Evolutionary conservation across 148 eudicot species (phyloP).

Genomic region (Nepenthes mirabilis): DNA sequence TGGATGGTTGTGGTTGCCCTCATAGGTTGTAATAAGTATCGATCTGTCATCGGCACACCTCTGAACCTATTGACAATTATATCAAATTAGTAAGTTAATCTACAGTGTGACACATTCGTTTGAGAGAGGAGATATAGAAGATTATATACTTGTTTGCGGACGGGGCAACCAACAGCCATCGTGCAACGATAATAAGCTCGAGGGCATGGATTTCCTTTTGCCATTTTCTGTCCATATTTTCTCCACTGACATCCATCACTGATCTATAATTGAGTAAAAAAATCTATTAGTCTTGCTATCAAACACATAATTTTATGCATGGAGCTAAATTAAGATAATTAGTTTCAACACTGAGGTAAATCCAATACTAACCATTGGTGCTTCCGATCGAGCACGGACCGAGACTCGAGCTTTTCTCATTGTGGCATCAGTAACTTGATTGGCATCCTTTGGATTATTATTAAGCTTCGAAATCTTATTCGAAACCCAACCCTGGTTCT

Average conservation of each 20-base stretch:
- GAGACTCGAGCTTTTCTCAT: conserved; percentile 80
- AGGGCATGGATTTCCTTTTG: conserved; percentile 72
- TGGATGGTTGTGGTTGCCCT: conserved; percentile 89
- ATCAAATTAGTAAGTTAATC: neutral
- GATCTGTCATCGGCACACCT: conserved; percentile 81
- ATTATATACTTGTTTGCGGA: conserved; percentile 74
- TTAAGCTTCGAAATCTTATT: conserved; percentile 47
- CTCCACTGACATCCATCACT: conserved; percentile 78
- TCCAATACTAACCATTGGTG: conserved; percentile 47
- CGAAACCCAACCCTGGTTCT: conserved; percentile 33
- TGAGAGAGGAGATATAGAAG: neutral
- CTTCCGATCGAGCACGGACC: conserved; percentile 61
- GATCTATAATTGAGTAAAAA: conserved; percentile 20
- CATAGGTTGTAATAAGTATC: conserved; percentile 77
- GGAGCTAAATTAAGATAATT: neutral
- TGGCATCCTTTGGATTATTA: conserved; percentile 5
- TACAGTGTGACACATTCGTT: neutral
- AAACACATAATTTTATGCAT: neutral
- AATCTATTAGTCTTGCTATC: neutral
- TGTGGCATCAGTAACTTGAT: conserved; percentile 57
- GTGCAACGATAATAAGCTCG: conserved; percentile 77
- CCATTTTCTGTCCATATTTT: conserved; percentile 76
- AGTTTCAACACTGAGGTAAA: neutral
- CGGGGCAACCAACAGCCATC: conserved; percentile 94
- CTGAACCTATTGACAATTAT: conserved; percentile 46